Evolutionary conservation across 2,329 filamentous ascomycete species (phyloP).

Genomic region (Sarocladium brachiariae): DNA sequence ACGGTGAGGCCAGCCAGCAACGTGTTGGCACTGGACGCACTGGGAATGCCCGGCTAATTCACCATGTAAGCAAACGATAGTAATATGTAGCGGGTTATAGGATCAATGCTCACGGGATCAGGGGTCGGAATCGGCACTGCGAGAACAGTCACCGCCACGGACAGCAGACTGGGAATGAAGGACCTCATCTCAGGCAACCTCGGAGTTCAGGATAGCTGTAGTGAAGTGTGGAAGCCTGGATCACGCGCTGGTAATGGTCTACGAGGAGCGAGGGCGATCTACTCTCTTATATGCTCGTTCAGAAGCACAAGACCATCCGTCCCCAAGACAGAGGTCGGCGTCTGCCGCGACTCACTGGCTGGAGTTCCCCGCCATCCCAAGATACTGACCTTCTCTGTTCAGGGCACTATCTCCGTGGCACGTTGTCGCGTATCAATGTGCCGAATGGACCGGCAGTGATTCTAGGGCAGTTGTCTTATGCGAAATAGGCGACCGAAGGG

Average conservation of each 20-base stretch:
- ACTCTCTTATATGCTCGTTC: neutral
- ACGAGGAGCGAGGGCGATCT: neutral
- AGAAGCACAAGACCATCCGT: too few relatives aligned
- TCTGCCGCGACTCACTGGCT: neutral
- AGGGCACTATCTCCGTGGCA: neutral
- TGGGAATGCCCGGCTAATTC: slow-evolving; percentile 57
- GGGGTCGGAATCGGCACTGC: slow-evolving; percentile 13
- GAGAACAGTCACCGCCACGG: slow-evolving; percentile 19
- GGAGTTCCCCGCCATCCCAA: neutral
- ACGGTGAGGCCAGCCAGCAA: slow-evolving; percentile 55
- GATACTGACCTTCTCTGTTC: neutral
- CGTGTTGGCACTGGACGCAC: slow-evolving; percentile 45
- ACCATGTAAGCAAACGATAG: neutral
- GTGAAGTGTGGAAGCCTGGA: too few relatives aligned
- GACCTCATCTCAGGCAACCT: slow-evolving; percentile 23
- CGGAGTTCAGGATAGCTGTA: too few relatives aligned
- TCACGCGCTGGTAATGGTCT: too few relatives aligned
- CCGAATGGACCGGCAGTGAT: slow-evolving; percentile 6
- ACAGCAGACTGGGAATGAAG: slow-evolving; percentile 20
- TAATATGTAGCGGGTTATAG: neutral
- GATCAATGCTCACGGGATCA: neutral
- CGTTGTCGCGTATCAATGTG: slow-evolving; percentile 2
- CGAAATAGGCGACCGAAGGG: slow-evolving; percentile 2
- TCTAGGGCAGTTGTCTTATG: neutral
- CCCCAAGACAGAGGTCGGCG: slow-evolving; percentile 3